A percentile compares a stretch with the other conserved stretches of the same genome.
phyloP scores from a whole-genome alignment of 257 asterid genomes.

The Capsicum baccatum region DNA sequence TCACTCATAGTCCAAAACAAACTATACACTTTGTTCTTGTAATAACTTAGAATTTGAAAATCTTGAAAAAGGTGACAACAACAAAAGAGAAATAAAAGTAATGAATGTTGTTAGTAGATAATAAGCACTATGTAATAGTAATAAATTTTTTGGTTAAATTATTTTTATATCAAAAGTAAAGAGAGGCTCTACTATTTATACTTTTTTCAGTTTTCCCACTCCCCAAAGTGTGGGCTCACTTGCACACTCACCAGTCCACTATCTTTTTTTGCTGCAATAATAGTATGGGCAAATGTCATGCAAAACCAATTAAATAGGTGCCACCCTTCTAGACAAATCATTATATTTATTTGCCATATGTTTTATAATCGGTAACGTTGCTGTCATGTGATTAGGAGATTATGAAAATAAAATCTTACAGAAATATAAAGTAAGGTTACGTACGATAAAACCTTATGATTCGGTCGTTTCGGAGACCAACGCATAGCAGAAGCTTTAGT shows the following conservation, averaged over 20 bases:
- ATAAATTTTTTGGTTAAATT: background rate
- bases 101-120: slow-evolving; percentile 23
- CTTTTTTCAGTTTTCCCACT: background rate
- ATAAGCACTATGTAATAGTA: background rate
- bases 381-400: too few relatives aligned
- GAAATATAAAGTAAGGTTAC: too few relatives aligned
- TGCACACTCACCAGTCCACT: slow-evolving; percentile 24
- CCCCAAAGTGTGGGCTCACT: slow-evolving; percentile 33
- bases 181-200: background rate
- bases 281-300: slow-evolving; percentile 17
- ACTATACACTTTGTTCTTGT: background rate
- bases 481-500: too few relatives aligned
- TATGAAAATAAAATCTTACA: too few relatives aligned
- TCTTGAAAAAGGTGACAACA: slow-evolving; percentile 27
- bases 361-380: too few relatives aligned
- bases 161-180: background rate
- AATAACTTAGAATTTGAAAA: slow-evolving; percentile 4
- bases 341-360: background rate
- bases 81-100: background rate
- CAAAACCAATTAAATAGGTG: background rate
- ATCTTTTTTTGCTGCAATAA: background rate
- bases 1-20: background rate
- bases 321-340: background rate
- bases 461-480: too few relatives aligned
- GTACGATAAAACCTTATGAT: too few relatives aligned